Evolutionary conservation across 192 early-diverging fungal genomes (phyloP).

Genomic region (Obelidium mucronatum): DNA sequence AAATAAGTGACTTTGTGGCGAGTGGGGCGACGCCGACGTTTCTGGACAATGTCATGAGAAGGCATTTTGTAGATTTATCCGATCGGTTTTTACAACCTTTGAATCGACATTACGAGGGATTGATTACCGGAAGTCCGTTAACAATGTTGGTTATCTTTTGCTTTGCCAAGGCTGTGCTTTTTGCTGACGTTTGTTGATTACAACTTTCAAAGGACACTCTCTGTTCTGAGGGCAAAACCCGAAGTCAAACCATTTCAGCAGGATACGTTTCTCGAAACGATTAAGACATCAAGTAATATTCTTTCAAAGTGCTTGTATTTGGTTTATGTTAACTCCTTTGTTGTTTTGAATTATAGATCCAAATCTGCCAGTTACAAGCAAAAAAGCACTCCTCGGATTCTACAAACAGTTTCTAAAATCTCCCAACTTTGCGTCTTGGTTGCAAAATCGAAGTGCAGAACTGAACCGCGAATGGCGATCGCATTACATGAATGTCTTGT

Average conservation of each 20-base stretch:
- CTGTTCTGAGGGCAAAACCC: conserved; percentile 54
- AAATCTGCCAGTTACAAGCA: conserved; percentile 56
- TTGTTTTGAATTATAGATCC: neutral
- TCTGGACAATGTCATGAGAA: conserved; percentile 91
- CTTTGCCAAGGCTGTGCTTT: neutral
- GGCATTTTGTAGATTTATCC: conserved; percentile 93
- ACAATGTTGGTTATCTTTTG: conserved; percentile 59
- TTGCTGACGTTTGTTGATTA: neutral
- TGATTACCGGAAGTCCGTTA: conserved; percentile 74
- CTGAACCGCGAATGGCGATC: conserved; percentile 81
- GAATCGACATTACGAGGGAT: conserved; percentile 89
- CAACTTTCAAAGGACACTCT: conserved; percentile 46
- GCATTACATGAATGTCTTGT: conserved; percentile 78
- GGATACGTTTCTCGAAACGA: conserved; percentile 74
- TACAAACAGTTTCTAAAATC: conserved; percentile 91
- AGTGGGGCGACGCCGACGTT: conserved; percentile 70
- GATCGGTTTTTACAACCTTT: conserved; percentile 95
- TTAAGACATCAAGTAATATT: conserved; percentile 59
- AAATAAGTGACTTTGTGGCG: conserved; percentile 63
- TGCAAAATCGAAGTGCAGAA: conserved; percentile 79
- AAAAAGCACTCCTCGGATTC: conserved; percentile 74
- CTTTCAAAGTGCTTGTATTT: neutral
- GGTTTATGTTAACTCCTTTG: neutral
- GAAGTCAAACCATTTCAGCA: conserved; percentile 80
- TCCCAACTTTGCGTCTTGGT: conserved; percentile 96